A percentile compares a stretch with the other conserved stretches of the same genome.
phyloP scores from a whole-genome alignment of 192 early-diverging fungal species.

The Backusella circina region DNA sequence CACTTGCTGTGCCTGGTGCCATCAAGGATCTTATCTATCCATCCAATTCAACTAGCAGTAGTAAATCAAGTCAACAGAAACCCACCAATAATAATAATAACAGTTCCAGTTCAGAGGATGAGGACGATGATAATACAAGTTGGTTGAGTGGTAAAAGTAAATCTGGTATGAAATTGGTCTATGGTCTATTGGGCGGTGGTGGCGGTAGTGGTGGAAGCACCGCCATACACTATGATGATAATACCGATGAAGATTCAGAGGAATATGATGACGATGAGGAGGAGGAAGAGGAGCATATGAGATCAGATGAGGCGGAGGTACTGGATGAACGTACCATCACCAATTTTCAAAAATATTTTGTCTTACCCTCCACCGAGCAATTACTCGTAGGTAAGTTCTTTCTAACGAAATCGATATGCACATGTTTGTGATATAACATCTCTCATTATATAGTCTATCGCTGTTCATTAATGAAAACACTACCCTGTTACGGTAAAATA shows the following conservation, averaged over 20 bases:
- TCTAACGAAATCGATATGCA: too few relatives aligned
- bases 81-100: neutral
- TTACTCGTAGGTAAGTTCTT: slow-evolving; percentile 41
- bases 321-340: slow-evolving; percentile 27
- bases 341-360: slow-evolving; percentile 51
- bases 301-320: slow-evolving; percentile 10
- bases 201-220: neutral
- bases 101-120: slow-evolving; percentile 27
- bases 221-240: neutral
- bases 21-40: slow-evolving; percentile 16
- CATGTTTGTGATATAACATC: neutral
- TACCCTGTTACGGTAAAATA: slow-evolving; percentile 57
- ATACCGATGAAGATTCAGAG: slow-evolving; percentile 10
- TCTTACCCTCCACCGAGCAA: slow-evolving; percentile 49
- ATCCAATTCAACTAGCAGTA: slow-evolving; percentile 6
- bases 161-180: slow-evolving; percentile 33
- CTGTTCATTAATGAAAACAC: slow-evolving; percentile 43
- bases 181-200: slow-evolving; percentile 26
- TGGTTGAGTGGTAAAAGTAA: slow-evolving; percentile 32
- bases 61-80: neutral
- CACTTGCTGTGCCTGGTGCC: slow-evolving; percentile 21
- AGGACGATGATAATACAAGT: slow-evolving; percentile 20
- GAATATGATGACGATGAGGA: slow-evolving; percentile 13
- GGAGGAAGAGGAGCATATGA: slow-evolving; percentile 16
- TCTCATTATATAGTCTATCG: slow-evolving; percentile 33